Base-by-base conservation (phyloP, 2,329 filamentous ascomycete species). In the Colletotrichum agaves region DNA sequence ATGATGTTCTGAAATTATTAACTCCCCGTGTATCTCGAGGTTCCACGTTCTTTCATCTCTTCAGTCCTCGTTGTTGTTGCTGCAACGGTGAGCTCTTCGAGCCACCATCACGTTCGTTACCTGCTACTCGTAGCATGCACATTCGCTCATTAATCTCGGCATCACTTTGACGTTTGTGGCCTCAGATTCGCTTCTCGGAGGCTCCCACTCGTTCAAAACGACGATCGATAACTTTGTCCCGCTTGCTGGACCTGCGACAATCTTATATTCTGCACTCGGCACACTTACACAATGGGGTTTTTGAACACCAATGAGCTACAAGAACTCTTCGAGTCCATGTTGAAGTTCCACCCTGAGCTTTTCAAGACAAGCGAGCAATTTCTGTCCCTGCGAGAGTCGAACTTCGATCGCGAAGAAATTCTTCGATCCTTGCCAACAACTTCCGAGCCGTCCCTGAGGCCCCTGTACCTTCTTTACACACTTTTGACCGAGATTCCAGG, bases 391-490 rank as follows among this genome's bases (percentile, higher is more conserved):
- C 52, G 27, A 17, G n/a, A 21, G 4, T 33, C 52, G 7, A 31
- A 23, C 5, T 49, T 58, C 4, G 50, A 63, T 10, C 62, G 55
- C 44, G 39, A 49, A 21, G 47, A 59, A 17, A 55, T 76, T 15
- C 63, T 77, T 10, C 61, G 67, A 12, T 73, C 71, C 2, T 73
- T 76, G 31, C 70, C 73, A 6, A 19, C 53, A 21, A 71, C 72
- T 4, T 17, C 53, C 2, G 35, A 61, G 35, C 68, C 71, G 2
- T 75, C 73, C 2, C 55, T 71, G 19, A 71, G 72, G 12, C 73
- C 76, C 2, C 71, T 78, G 1, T 70, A 74, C 27, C 63, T 77
- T 2, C 53, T 77, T 4, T 63, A 74, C 49, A 56, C 70, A 3
- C 10, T 75, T 11, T 60, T 78, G 44, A 69, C 67, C 1, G 70